Evolutionary conservation across 176 grass and related monocot species (phyloP), one percentile per base, ranked within the genome.

Genomic region (Triticum timopheevii): DNA sequence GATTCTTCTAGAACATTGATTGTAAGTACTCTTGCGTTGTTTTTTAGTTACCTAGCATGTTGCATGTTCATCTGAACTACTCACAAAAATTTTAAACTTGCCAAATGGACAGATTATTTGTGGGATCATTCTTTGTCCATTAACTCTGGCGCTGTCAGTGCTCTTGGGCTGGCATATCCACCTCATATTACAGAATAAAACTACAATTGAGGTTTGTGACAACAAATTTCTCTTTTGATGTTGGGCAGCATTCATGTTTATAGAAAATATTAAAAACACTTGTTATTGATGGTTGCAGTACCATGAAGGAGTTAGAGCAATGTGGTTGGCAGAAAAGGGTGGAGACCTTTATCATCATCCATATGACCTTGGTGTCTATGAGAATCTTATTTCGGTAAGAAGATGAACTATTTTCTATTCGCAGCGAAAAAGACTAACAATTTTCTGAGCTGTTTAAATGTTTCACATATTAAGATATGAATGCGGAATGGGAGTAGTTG

Each of bases 161-260:
- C 89, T 98, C 78, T 88, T 95, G 82, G 93, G 88, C 65, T 94
- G 96, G 93, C 96, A 98, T 89, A 84, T 95, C 80, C 93, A 95
- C 86, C 93, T 98, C 61, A 95, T 94, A 64, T 77, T 95, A 77
- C 96, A 95, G 90, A 98, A 98, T 65, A 98, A 95, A 88, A 98
- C 96, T 76, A 98, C 96, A 85, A 95, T 95, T 9, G 96, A 98
- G 96, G 96, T 95, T 84, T 72, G 86, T 65, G 80, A 76, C 61
- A 69, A 23, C 33, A 15, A 2, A 39, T 80, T 80, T 82, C 59
- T 78, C 73, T 56, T 58, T 31, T 76, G 44, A 64, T 74, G 69
- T 80, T 69, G 25, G 68, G 56, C 52, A 61, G 6, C 39, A 52
- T 6, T 73, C 30, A n/a, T 77, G 10, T 78, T 87, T 69, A 58